Conservation (phyloP, 495 filamentous ascomycete genomes). For the Parathielavia appendiculata region DNA sequence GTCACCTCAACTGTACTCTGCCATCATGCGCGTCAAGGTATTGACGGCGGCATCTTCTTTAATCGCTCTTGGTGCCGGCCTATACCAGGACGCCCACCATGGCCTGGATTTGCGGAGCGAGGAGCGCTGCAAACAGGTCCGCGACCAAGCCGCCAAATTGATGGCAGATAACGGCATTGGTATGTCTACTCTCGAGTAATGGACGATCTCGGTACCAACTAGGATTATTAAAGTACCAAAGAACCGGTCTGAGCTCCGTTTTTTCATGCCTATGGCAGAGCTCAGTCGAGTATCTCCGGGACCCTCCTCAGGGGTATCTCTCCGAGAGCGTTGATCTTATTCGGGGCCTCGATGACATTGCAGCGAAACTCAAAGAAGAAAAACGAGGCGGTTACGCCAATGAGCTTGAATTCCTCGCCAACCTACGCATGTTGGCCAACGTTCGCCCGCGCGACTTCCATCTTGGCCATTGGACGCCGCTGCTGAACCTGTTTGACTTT, state of each 20-base stretch:
- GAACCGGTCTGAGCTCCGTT: too few relatives aligned
- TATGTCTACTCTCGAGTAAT: background rate
- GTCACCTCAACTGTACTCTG: too few relatives aligned
- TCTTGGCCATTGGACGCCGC: slow-evolving; percentile 4
- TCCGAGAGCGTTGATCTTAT: slow-evolving; percentile 40
- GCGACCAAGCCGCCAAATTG: slow-evolving; percentile 7
- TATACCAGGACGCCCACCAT: background rate
- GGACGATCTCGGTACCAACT: too few relatives aligned
- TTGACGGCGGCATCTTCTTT: background rate
- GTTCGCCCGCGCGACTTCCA: slow-evolving; percentile 18
- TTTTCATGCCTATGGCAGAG: slow-evolving; percentile 33
- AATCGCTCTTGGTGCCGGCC: background rate
- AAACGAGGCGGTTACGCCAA: slow-evolving; percentile 35
- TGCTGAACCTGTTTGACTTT: slow-evolving; percentile 22
- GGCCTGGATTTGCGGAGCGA: background rate
- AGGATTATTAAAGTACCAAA: slow-evolving; percentile 13
- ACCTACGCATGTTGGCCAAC: slow-evolving; percentile 16
- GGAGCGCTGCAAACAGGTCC: slow-evolving; percentile 12
- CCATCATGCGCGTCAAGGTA: background rate
- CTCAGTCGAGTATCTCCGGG: slow-evolving; percentile 40
- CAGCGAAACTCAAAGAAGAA: slow-evolving; percentile 15
- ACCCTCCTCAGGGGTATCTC: slow-evolving; percentile 39
- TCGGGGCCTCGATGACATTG: slow-evolving; percentile 35
- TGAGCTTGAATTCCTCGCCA: slow-evolving; percentile 49
- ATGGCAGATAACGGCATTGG: slow-evolving; percentile 17